Evolutionary conservation across 2,329 filamentous ascomycete species (phyloP).

Genomic region (Drechslerella dactyloides): DNA sequence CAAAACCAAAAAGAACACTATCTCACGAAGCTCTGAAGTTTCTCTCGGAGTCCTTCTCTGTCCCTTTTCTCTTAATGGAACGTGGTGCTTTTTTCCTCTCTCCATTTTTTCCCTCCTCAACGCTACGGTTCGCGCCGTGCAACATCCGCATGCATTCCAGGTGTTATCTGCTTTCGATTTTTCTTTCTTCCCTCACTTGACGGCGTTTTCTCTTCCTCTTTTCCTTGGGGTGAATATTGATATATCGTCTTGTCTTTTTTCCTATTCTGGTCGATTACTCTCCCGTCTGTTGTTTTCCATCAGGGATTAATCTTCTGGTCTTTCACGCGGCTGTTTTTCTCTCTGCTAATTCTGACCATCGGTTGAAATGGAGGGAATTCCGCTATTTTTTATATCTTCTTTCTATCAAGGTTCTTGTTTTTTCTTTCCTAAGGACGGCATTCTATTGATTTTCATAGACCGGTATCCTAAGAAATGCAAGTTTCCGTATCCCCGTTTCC

Average conservation of each 20-base stretch:
- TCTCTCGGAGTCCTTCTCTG: slow-evolving; percentile 9
- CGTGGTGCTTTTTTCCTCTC: too few relatives aligned
- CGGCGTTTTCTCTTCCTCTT: slow-evolving; percentile 36
- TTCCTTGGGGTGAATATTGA: slow-evolving; percentile 10
- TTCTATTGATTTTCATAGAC: slow-evolving; percentile 48
- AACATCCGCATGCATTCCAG: slow-evolving; percentile 32
- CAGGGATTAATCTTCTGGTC: slow-evolving; percentile 3
- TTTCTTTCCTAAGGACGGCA: slow-evolving; percentile 35
- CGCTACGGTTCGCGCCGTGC: slow-evolving; percentile 37
- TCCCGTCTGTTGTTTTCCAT: slow-evolving; percentile 16
- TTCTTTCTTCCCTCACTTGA: slow-evolving; percentile 30
- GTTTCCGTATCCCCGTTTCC: slow-evolving; percentile 39
- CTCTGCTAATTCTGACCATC: slow-evolving; percentile 2
- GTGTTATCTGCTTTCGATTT: slow-evolving; percentile 47
- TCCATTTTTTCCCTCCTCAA: slow-evolving; percentile 24
- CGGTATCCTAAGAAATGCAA: slow-evolving; percentile 47
- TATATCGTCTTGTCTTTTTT: neutral
- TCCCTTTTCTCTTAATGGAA: slow-evolving; percentile 32
- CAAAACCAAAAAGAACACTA: slow-evolving; percentile 28
- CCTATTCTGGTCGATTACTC: slow-evolving; percentile 22
- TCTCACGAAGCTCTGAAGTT: slow-evolving; percentile 30
- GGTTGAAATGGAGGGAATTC: slow-evolving; percentile 6
- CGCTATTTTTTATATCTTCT: too few relatives aligned
- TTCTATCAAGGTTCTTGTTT: slow-evolving; percentile 21
- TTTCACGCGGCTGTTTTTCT: neutral